A percentile compares a stretch with the other conserved stretches of the same genome.
Evolutionary conservation across 140 eudicot species (phyloP).

Genomic region (Flaveria floridana): DNA sequence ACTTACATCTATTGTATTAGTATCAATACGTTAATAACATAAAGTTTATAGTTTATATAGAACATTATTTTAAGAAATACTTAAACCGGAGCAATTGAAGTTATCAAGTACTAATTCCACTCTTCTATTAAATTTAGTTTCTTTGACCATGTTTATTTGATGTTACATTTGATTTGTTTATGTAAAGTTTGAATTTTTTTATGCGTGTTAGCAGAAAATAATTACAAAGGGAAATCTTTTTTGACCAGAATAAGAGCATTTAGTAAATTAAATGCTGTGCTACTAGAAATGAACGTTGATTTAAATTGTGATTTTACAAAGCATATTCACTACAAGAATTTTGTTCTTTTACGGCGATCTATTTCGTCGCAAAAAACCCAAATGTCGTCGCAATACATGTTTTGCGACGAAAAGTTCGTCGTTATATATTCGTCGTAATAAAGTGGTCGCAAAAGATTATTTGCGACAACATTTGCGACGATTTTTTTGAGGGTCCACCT

Average conservation of each 20-base stretch:
- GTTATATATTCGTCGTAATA: too few species aligned
- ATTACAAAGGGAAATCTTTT: neutral
- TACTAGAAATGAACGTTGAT: neutral
- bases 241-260: neutral
- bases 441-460: too few species aligned
- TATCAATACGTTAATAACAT: too few species aligned
- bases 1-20: too few species aligned
- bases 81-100: neutral
- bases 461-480: too few species aligned
- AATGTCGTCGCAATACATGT: too few species aligned
- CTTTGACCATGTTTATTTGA: conserved; percentile 17
- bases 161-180: conserved; percentile 8
- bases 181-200: neutral
- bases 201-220: neutral
- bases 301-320: neutral
- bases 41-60: neutral
- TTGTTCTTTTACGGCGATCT: too few species aligned
- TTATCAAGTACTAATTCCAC: neutral
- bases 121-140: neutral
- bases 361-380: too few species aligned
- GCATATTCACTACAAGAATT: neutral
- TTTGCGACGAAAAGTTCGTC: too few species aligned
- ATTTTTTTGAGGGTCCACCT: too few species aligned
- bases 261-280: neutral
- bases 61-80: neutral